Base-by-base conservation (phyloP, 2,329 filamentous ascomycete genomes). In the Gyromitra esculenta region DNA sequence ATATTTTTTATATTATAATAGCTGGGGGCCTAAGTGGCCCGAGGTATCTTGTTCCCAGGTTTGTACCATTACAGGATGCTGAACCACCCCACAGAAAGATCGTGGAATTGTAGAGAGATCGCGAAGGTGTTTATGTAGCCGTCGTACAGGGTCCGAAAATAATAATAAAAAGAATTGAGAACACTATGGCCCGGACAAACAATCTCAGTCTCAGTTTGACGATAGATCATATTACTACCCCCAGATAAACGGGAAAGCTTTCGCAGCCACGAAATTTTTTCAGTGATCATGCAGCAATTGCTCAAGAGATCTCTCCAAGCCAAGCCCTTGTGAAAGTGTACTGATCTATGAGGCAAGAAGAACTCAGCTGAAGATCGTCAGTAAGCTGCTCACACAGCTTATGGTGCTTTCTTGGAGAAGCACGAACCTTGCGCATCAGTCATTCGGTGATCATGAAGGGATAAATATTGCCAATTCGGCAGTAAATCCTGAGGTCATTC, bases 71-170 rank as follows among this genome's bases (percentile, higher is more conserved):
- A 18, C 35, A 41, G 25, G 59, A 70, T 21, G 48, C 56, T 60
- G 25, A 70, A 69, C n/a, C 54, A 68, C 56, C 59, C 45, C 35
- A 69, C 35, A 63, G 64, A 48, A 73, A 63, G 72, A 75, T 75
- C 72, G 66, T 31, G 21, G 50, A 59, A 70, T 59, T 57, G 39
- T 13, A 63, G 72, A 25, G 59, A 63, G 48, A 75, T 75, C 72
- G 65, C 45, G 48, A 37, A 69, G 57, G 21, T 71, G 41, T 25
- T 48, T 39, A 25, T 25, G 13, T 31, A 60, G 21, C 50, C 45
- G 50, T 59, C 62, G 41, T 43, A 66, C 52, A 66, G 41, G 8
- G 52, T 52, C 52, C 25, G 0, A 43, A 8, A 64, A n/a, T 41
- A 35, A 35, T 8, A 25, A 56, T 18, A 35, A 43, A 18, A 7